These are phyloP conservation scores for Bothriochloa decipiens DNA, from an alignment of 176 grass and related monocot genomes.

Conservation along the genomic window DNA sequence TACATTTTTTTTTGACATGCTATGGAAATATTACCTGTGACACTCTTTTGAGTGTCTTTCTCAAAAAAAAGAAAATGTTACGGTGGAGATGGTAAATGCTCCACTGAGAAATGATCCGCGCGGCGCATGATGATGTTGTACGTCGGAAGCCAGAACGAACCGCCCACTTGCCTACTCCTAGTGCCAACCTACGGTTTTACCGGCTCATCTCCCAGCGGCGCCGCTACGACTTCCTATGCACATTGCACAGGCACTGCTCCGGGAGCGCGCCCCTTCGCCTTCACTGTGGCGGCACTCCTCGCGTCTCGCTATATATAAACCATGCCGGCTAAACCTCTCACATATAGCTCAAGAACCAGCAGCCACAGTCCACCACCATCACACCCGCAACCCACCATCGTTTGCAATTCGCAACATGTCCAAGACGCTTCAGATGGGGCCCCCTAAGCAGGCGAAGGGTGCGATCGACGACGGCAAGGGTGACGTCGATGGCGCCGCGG, in stretches of 20 bases:
- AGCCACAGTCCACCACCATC: background rate
- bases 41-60: too few relatives aligned
- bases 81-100: too few relatives aligned
- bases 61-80: too few relatives aligned
- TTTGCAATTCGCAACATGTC: background rate
- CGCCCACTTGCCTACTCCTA: background rate
- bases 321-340: background rate
- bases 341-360: background rate
- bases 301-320: background rate
- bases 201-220: background rate
- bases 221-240: background rate
- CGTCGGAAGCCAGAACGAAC: background rate
- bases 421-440: background rate
- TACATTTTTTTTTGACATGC: too few relatives aligned
- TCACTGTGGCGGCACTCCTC: background rate
- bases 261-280: background rate
- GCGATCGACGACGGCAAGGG: background rate
- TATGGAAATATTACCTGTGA: too few relatives aligned
- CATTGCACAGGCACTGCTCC: background rate
- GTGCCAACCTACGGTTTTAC: background rate
- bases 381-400: background rate
- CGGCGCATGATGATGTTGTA: too few relatives aligned
- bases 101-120: too few relatives aligned
- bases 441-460: background rate
- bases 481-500: background rate